Percentiles rank a stretch among this genome's conserved stretches.
Evolutionary conservation across 495 filamentous ascomycete species (phyloP).

Genomic region (Penicillium dipodomyicola): DNA sequence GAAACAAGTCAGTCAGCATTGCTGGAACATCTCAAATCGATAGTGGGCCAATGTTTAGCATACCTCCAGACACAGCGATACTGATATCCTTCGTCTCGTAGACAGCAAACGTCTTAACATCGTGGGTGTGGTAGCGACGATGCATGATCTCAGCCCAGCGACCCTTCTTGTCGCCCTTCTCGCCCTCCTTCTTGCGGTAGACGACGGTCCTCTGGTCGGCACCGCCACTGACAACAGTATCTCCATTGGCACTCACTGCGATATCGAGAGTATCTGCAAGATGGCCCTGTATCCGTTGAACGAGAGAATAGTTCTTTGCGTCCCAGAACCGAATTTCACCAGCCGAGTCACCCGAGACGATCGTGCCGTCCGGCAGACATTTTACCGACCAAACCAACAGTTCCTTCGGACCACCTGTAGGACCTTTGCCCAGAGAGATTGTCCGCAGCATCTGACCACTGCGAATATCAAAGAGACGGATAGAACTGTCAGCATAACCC

Average conservation of each 20-base stretch:
- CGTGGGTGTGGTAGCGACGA: conserved; percentile 79
- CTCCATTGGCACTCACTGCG: conserved; percentile 73
- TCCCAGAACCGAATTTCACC: conserved; percentile 93
- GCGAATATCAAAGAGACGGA: conserved; percentile 84
- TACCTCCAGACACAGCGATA: conserved; percentile 89
- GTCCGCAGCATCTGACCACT: conserved; percentile 69
- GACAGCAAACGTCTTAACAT: conserved; percentile 92
- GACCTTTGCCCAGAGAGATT: conserved; percentile 80
- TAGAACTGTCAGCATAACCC: conserved; percentile 88
- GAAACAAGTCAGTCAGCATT: conserved; percentile 36
- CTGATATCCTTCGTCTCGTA: conserved; percentile 83
- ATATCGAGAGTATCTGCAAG: conserved; percentile 88
- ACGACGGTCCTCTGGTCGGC: conserved; percentile 84
- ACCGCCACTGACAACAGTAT: conserved; percentile 83
- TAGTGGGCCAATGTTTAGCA: conserved; percentile 18
- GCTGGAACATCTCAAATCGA: conserved; percentile 1
- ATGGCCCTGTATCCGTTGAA: conserved; percentile 80
- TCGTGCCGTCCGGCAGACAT: conserved; percentile 78
- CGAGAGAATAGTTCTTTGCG: conserved; percentile 80
- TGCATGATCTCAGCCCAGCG: conserved; percentile 86
- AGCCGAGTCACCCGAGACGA: conserved; percentile 92
- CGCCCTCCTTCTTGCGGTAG: conserved; percentile 59
- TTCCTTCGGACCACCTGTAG: conserved; percentile 72
- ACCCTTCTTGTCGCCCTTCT: conserved; percentile 53
- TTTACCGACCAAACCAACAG: conserved; percentile 92